phyloP scores from a whole-genome alignment of 2,329 filamentous ascomycete species.

The Diaporthe longicolla region DNA sequence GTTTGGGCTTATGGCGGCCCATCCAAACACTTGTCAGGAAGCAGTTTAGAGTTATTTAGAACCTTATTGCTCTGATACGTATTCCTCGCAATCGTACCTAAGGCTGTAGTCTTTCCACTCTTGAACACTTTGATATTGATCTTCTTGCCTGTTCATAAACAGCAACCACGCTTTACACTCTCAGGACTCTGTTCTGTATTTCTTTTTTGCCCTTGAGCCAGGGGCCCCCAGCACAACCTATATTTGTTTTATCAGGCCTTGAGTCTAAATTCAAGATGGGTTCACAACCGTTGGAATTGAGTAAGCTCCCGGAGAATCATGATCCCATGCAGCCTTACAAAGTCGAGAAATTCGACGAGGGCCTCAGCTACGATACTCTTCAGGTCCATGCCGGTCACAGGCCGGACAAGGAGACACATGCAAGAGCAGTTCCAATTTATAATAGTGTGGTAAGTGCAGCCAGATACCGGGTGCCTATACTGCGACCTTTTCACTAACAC shows the following conservation, averaged over 20 bases:
- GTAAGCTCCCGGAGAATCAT: slow-evolving; percentile 3
- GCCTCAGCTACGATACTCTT: slow-evolving; percentile 15
- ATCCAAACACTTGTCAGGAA: neutral
- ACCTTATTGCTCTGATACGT: neutral
- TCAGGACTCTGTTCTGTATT: neutral
- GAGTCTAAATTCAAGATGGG: neutral
- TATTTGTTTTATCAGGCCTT: neutral
- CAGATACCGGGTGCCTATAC: accelerated
- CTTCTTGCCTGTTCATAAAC: neutral
- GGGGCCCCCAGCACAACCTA: neutral
- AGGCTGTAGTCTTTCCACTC: neutral
- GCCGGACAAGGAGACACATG: slow-evolving; percentile 30
- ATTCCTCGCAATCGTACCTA: no score
- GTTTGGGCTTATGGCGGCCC: neutral
- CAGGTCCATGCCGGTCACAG: slow-evolving; percentile 16
- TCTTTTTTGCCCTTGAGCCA: neutral
- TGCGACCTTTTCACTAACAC: neutral
- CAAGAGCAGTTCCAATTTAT: slow-evolving; percentile 9
- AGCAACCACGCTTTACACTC: neutral
- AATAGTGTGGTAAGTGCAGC: slow-evolving; percentile 6
- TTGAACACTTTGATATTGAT: neutral
- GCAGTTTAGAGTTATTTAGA: neutral
- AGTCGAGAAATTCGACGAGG: slow-evolving; percentile 15
- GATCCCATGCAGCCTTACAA: slow-evolving; percentile 20
- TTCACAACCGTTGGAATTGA: neutral